Evolutionary conservation across 2,329 filamentous ascomycete genomes (phyloP).

Genomic region (Aspergillus sp.): DNA sequence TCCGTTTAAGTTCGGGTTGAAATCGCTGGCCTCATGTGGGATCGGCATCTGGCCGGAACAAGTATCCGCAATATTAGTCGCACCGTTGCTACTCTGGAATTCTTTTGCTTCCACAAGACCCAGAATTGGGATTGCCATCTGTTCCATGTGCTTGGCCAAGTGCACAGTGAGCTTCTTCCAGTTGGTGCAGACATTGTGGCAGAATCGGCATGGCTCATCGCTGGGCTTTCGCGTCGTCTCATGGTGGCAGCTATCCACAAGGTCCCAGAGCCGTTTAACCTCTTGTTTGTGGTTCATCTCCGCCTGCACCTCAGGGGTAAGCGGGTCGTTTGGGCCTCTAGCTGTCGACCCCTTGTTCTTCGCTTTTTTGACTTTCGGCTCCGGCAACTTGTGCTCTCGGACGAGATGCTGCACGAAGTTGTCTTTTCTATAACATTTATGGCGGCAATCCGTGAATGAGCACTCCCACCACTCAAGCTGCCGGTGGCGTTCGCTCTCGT

Average conservation of each 20-base stretch:
- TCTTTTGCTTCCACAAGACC: conserved; percentile 50
- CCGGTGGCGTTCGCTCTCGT: conserved; percentile 89
- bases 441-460: conserved; percentile 76
- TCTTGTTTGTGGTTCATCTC: conserved; percentile 39
- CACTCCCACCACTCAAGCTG: conserved; percentile 93
- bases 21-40: conserved; percentile 11
- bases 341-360: conserved; percentile 61
- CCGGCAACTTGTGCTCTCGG: conserved; percentile 83
- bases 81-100: conserved; percentile 29
- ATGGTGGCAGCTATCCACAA: conserved; percentile 76
- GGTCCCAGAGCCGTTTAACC: conserved; percentile 71
- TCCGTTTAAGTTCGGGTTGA: conserved; percentile 18
- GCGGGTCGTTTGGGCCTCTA: conserved; percentile 54
- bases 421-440: conserved; percentile 83
- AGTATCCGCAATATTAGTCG: conserved; percentile 17
- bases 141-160: conserved; percentile 91
- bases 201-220: conserved; percentile 86
- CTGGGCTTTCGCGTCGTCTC: conserved; percentile 69
- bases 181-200: conserved; percentile 75
- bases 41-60: conserved; percentile 14
- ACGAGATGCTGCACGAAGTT: conserved; percentile 94
- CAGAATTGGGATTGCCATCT: conserved; percentile 82
- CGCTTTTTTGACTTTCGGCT: conserved; percentile 76
- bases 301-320: conserved; percentile 30
- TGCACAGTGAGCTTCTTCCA: conserved; percentile 97